Base-by-base conservation (phyloP, 2,329 filamentous ascomycete species). In the Trichoderma arundinaceum region DNA sequence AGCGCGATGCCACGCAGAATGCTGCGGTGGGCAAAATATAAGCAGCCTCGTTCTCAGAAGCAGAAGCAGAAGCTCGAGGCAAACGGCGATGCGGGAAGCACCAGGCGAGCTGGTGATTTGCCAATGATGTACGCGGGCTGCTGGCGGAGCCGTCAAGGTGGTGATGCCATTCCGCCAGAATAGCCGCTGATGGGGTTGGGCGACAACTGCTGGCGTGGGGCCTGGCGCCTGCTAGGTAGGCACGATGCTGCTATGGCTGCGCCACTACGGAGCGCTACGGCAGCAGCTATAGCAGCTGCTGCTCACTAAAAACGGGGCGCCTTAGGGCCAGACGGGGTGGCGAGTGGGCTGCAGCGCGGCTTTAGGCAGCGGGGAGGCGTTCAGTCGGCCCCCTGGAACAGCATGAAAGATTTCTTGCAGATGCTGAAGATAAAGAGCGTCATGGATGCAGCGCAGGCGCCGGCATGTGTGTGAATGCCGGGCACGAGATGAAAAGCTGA, bases 151-250 rank as follows among this genome's bases (percentile, higher is more conserved):
- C 22, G 22, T 28, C 22, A 28, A 28, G 22, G 33, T 41, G 57
- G 57, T 61, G 58, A 61, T 61, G 58, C 58, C 58, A 61, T 60
- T 38, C 17, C 44, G 28, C 44, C 39, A 12, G 46, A 61, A 61
- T 61, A 61, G 58, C 58, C 58, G 58, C 58, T 61, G 58, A 38
- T 61, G 58, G 58, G 46, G 38, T 52, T 61, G 58, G 58, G 58
- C 46, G 22, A 28, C 22, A 28, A 17, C 53, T 41, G 53, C 53
- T 28, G 19, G 15, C 35, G 58, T 38, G 58, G 58, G 58, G 46
- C 19, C n/a, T 12, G 58, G 58, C 58, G 58, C 58, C 58, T 61
- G 57, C 51, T 61, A 32, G 46, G 46, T 61, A 28, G 35, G 19
- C 33, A 19, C 33, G 28, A 38, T 46, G 32, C 56, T 44, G 56